These are phyloP conservation scores for Tuber indicum DNA, from an alignment of 495 filamentous ascomycete species.

Conservation along the genomic window DNA sequence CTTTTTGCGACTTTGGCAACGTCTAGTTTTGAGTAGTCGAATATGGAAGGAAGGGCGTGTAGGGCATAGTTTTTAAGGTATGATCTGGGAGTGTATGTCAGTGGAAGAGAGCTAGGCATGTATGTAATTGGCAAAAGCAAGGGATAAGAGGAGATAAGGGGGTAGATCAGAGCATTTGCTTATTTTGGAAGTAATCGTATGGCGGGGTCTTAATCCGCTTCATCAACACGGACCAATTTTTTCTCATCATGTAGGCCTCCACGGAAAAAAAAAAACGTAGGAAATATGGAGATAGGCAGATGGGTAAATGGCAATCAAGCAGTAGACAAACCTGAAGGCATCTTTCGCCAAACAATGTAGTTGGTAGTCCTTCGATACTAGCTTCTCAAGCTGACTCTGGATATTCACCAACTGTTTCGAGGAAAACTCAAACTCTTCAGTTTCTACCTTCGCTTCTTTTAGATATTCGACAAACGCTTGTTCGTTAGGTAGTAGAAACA, in stretches of 20 bases:
- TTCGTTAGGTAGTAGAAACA: conserved; percentile 34
- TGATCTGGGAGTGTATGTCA: conserved; percentile 29
- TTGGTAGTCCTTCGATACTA: conserved; percentile 36
- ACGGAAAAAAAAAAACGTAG: background rate
- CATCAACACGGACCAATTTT: conserved; percentile 53
- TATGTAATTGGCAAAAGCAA: background rate
- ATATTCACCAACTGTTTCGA: conserved; percentile 31
- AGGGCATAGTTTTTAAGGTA: conserved; percentile 40
- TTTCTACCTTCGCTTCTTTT: conserved; percentile 21
- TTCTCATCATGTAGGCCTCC: conserved; percentile 39
- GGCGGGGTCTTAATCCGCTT: conserved; percentile 54
- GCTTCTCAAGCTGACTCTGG: conserved; percentile 32
- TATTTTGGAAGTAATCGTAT: conserved; percentile 45
- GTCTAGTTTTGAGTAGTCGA: conserved; percentile 34
- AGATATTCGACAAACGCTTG: conserved; percentile 25
- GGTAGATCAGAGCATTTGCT: conserved; percentile 42
- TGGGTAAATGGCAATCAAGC: background rate
- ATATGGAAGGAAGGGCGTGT: conserved; percentile 33
- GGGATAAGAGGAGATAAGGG: background rate
- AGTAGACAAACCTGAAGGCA: conserved; percentile 38
- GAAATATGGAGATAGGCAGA: too few species aligned
- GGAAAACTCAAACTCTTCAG: conserved; percentile 40
- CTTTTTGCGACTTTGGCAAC: conserved; percentile 36
- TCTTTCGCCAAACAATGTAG: conserved; percentile 35
- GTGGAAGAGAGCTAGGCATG: background rate